Conservation (phyloP, 441 rosid species). For the Mallotus repandus region DNA sequence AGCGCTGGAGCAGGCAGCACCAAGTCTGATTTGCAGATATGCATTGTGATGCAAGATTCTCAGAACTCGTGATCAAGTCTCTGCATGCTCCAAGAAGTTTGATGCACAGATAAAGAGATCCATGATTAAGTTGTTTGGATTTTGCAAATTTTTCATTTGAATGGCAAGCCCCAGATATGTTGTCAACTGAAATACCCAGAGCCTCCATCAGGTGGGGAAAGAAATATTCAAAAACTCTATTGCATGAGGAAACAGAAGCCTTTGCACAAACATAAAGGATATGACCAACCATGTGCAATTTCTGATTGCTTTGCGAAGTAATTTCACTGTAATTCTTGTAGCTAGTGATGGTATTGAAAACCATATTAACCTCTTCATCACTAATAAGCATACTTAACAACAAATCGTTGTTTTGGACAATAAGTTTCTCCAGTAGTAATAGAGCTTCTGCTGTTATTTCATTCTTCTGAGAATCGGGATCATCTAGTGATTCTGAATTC, state of each 20-base stretch:
- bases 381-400: slow-evolving; percentile 48
- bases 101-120: slow-evolving; percentile 65
- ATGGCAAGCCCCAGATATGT: slow-evolving; percentile 31
- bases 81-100: slow-evolving; percentile 72
- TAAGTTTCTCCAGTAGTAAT: slow-evolving; percentile 52
- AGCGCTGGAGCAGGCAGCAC: slow-evolving; percentile 46
- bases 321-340: slow-evolving; percentile 44
- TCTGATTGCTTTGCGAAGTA: slow-evolving; percentile 54
- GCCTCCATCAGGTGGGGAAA: slow-evolving; percentile 54
- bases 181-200: slow-evolving; percentile 47
- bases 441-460: slow-evolving; percentile 65
- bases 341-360: slow-evolving; percentile 48
- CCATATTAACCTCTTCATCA: slow-evolving; percentile 57
- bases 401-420: slow-evolving; percentile 48
- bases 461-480: slow-evolving; percentile 38
- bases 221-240: slow-evolving; percentile 49
- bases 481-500: slow-evolving; percentile 43
- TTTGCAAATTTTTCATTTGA: slow-evolving; percentile 27
- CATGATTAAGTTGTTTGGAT: slow-evolving; percentile 46
- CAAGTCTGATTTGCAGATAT: slow-evolving; percentile 41
- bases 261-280: slow-evolving; percentile 66
- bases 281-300: slow-evolving; percentile 55
- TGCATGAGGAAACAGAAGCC: slow-evolving; percentile 62
- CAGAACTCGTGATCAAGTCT: slow-evolving; percentile 45
- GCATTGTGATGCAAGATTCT: slow-evolving; percentile 27